Conservation (phyloP, 176 grass and related monocot species). For the Areca catechu region DNA sequence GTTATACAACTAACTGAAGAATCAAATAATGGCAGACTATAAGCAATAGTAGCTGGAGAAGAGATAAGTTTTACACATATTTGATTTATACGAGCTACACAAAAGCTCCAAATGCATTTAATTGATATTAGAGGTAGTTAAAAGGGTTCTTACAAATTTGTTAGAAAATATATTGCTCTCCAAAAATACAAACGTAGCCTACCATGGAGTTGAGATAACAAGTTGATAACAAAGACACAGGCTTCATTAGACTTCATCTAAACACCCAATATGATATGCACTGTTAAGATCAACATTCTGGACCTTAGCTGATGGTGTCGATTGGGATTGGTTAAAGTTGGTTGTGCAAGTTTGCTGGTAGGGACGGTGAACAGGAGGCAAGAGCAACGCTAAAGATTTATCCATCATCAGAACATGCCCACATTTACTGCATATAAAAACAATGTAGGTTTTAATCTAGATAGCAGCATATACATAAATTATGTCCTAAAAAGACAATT, state of each 20-base stretch:
- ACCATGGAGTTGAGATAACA: no score
- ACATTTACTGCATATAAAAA: constrained; percentile 71
- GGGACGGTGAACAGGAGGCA: constrained; percentile 67
- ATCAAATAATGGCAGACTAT: no score
- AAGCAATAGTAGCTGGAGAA: no score
- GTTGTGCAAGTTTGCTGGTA: constrained; percentile 35
- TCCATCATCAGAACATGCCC: constrained; percentile 57
- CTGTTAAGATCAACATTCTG: constrained; percentile 45
- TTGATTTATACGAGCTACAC: no score
- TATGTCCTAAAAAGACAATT: constrained; percentile 2
- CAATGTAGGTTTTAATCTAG: constrained; percentile 19
- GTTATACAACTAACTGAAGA: no score
- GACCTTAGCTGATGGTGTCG: constrained; percentile 18
- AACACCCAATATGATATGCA: constrained; percentile 91
- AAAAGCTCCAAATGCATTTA: no score
- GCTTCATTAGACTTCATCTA: constrained; percentile 41
- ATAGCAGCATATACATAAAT: constrained; percentile 15
- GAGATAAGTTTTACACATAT: no score
- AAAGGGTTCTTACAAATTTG: no score
- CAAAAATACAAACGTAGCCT: no score
- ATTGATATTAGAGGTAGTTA: no score
- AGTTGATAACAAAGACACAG: neutral
- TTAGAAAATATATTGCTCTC: no score
- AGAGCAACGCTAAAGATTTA: constrained; percentile 72
- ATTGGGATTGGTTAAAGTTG: constrained; percentile 17